Base-by-base conservation (phyloP, 176 grass and related monocot genomes). In the Thinopyrum elongatum region DNA sequence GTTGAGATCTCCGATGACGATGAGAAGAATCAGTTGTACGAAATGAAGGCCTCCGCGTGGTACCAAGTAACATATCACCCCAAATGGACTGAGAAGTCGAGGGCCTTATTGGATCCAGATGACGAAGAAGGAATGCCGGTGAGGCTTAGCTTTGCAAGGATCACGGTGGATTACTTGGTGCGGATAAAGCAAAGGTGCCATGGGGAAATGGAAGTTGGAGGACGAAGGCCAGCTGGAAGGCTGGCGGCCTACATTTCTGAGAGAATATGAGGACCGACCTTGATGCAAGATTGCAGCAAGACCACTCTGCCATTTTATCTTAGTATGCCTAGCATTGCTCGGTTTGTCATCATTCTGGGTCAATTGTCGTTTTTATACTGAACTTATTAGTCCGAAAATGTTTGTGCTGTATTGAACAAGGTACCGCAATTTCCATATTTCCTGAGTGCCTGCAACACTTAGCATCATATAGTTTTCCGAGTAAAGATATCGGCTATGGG, bases 41-140 rank as follows among this genome's bases (percentile, higher is more conserved):
- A 95, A 84, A 87, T 47, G 86, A 98, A 88, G 84, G 88, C 91
- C 25, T 95, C 96, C 1, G 93, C 93, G 41, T 98, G 96, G 96
- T 98, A 98, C 81, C 93, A 94, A 67, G 93, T 98, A 30, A 95
- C 93, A 28, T 95, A 98, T 80, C 93, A 95, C 78, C 86, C 88
- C 22, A 84, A 86, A 35, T 95, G 93, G 96, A 61, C 91, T 16
- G 74, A 74, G 31, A 92, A 92, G 70, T 87, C 78, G 4, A 82
- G 31, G 49, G 91, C 87, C 74, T 84, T 89, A 74, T 51, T 86
- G 2, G 77, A 80, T 33, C 64, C 64, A 55, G 88, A 98, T 65
- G 86, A 51, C 4, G 70, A 86, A 29, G 77, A n/a, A 25, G 74
- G 15, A 28, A 85, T 77, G 42, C 69, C 84, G 2, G 58, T 85